These are phyloP conservation scores for Niebla homalea DNA, from an alignment of 495 filamentous ascomycete genomes.

Conservation along the genomic window DNA sequence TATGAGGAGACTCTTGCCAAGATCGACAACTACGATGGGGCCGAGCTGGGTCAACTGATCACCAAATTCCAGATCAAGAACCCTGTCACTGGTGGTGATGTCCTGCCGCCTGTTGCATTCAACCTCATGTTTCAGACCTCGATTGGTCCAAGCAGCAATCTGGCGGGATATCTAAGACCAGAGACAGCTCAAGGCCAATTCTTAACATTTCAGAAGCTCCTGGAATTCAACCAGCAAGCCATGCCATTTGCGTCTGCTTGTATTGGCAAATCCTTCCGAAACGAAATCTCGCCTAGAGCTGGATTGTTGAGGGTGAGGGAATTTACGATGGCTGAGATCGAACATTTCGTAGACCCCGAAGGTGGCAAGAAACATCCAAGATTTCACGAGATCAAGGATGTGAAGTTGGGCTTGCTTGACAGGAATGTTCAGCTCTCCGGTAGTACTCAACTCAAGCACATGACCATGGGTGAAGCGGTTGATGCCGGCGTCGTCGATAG, in stretches of 20 bases:
- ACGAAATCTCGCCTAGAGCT: conserved; percentile 57
- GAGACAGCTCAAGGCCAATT: conserved; percentile 61
- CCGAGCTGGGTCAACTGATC: conserved; percentile 50
- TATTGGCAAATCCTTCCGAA: conserved; percentile 65
- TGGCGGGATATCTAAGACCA: conserved; percentile 50
- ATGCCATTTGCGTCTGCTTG: conserved; percentile 66
- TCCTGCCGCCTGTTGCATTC: conserved; percentile 52
- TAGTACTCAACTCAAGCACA: conserved; percentile 44
- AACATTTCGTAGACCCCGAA: conserved; percentile 60
- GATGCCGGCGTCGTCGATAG: conserved; percentile 58
- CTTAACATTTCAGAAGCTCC: conserved; percentile 52
- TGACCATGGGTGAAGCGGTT: conserved; percentile 61
- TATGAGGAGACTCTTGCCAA: conserved; percentile 59
- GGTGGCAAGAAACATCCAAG: conserved; percentile 56
- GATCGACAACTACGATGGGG: conserved; percentile 57
- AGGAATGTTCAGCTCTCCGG: conserved; percentile 59
- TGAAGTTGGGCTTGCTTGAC: conserved; percentile 53
- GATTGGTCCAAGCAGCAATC: conserved; percentile 52
- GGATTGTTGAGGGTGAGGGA: conserved; percentile 57
- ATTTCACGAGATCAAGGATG: conserved; percentile 48
- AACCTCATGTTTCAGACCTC: conserved; percentile 67
- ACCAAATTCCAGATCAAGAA: conserved; percentile 53
- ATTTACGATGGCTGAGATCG: conserved; percentile 65
- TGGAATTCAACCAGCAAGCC: conserved; percentile 56
- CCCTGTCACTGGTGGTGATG: conserved; percentile 44